phyloP scores from a whole-genome alignment of 2,329 filamentous ascomycete genomes.

The Arthrocladium fulminans region DNA sequence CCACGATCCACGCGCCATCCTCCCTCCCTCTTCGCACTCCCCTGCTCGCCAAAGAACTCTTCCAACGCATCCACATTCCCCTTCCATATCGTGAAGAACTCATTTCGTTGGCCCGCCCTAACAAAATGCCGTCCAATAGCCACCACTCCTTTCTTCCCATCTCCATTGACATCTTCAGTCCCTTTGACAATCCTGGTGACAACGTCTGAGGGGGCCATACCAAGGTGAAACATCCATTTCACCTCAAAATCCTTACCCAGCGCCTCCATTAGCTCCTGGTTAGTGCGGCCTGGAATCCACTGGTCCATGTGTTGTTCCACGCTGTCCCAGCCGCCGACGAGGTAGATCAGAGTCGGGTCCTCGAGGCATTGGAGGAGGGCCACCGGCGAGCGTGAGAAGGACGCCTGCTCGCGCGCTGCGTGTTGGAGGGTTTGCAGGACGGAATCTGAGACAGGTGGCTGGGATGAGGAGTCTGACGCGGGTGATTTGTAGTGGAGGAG shows the following conservation, averaged over 20 bases:
- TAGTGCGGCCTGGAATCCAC: conserved; percentile 36
- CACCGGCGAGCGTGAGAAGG: conserved; percentile 27
- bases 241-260: conserved; percentile 33
- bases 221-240: conserved; percentile 38
- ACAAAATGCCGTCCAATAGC: conserved; percentile 13
- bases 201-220: conserved; percentile 24
- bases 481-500: conserved; percentile 31
- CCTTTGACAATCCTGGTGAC: conserved; percentile 7
- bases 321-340: conserved; percentile 40
- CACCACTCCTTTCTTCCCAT: conserved; percentile 3
- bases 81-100: conserved; percentile 7
- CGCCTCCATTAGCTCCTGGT: conserved; percentile 32
- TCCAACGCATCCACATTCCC: conserved; percentile 10
- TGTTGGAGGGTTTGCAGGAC: neutral
- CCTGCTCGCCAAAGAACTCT: conserved; percentile 10
- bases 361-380: conserved; percentile 34
- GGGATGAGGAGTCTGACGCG: conserved; percentile 16
- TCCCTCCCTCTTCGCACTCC: conserved; percentile 25
- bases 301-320: conserved; percentile 33
- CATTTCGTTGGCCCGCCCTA: conserved; percentile 9
- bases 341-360: conserved; percentile 35
- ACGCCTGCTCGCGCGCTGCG: conserved; percentile 14
- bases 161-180: neutral
- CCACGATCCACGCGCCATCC: conserved; percentile 14
- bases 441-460: conserved; percentile 27